Conservation (phyloP, 371 early-diverging fungal species). For the Mortierella sp. region DNA sequence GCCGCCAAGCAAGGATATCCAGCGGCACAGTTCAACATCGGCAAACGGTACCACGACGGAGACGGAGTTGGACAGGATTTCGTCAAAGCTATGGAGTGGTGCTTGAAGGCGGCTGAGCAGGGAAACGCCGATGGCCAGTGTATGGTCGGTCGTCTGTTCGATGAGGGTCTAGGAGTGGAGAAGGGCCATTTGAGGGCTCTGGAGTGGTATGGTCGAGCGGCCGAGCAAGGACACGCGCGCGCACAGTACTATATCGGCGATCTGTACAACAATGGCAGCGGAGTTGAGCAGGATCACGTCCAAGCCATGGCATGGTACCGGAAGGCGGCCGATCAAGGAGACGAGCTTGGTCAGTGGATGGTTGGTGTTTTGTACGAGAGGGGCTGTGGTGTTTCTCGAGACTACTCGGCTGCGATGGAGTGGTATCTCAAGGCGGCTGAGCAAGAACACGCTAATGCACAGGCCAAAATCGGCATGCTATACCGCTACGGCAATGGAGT, state of each 20-base stretch:
- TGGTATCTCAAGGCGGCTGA: not conserved
- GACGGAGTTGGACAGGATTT: too few relatives aligned
- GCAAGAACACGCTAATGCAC: not conserved
- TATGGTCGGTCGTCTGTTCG: too few relatives aligned
- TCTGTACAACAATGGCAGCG: not conserved
- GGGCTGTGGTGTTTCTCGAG: not conserved
- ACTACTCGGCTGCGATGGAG: not conserved
- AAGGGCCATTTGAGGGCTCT: too few relatives aligned
- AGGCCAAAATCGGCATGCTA: not conserved
- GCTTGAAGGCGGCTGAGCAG: too few relatives aligned
- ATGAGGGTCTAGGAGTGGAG: too few relatives aligned
- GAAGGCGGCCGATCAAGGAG: not conserved
- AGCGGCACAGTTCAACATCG: too few relatives aligned
- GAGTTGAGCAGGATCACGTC: not conserved
- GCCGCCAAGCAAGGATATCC: too few relatives aligned
- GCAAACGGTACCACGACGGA: too few relatives aligned
- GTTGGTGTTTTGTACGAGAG: not conserved
- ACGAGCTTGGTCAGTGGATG: not conserved
- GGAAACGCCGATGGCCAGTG: too few relatives aligned
- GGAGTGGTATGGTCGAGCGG: too few relatives aligned
- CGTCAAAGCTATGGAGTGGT: too few relatives aligned
- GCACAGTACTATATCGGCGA: not conserved
- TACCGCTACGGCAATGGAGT: not conserved
- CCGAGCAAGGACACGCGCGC: not conserved
- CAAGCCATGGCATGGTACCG: not conserved